phyloP scores from a whole-genome alignment of 352 stramenopile genomes.

The Chrysophaeum taylorii region DNA sequence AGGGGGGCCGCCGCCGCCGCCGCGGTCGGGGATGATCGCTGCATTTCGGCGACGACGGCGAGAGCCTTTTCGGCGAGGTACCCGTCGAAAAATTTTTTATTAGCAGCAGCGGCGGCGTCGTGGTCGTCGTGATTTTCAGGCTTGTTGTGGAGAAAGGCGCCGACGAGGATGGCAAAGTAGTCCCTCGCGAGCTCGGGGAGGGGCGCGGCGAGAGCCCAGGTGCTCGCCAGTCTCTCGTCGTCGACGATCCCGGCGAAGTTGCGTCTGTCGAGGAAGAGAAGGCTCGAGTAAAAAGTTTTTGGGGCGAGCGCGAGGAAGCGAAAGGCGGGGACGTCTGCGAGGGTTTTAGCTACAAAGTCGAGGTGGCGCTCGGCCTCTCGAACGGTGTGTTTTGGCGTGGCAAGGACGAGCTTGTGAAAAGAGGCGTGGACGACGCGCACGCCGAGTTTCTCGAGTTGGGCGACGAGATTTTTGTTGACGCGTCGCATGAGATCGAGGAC shows the following conservation, averaged over 20 bases:
- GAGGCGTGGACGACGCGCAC: conserved; percentile 81
- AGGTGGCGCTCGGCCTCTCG: conserved; percentile 79
- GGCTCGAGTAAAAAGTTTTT: conserved; percentile 69
- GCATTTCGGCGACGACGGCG: conserved; percentile 15
- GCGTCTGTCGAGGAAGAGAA: conserved; percentile 86
- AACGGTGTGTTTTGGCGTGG: conserved; percentile 66
- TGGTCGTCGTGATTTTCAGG: conserved; percentile 27
- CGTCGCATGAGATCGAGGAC: conserved; percentile 90
- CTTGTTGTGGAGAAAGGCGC: conserved; percentile 54
- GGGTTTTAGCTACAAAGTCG: conserved; percentile 82
- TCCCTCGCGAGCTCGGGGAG: conserved; percentile 63
- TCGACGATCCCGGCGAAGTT: conserved; percentile 81
- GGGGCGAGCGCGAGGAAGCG: conserved; percentile 41
- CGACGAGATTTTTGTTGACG: conserved; percentile 73
- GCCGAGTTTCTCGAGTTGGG: conserved; percentile 81
- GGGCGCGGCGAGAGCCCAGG: conserved; percentile 75
- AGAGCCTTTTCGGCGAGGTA: too few species aligned
- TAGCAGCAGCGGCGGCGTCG: too few species aligned
- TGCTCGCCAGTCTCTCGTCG: too few species aligned
- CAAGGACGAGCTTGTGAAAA: conserved; percentile 66
- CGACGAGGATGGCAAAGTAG: conserved; percentile 74
- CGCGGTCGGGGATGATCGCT: too few species aligned
- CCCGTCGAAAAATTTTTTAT: too few species aligned
- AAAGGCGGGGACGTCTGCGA: conserved; percentile 39
- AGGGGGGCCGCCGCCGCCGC: conserved; percentile 78